phyloP scores from a whole-genome alignment of 2,329 filamentous ascomycete species.

The Septoria petroselini region DNA sequence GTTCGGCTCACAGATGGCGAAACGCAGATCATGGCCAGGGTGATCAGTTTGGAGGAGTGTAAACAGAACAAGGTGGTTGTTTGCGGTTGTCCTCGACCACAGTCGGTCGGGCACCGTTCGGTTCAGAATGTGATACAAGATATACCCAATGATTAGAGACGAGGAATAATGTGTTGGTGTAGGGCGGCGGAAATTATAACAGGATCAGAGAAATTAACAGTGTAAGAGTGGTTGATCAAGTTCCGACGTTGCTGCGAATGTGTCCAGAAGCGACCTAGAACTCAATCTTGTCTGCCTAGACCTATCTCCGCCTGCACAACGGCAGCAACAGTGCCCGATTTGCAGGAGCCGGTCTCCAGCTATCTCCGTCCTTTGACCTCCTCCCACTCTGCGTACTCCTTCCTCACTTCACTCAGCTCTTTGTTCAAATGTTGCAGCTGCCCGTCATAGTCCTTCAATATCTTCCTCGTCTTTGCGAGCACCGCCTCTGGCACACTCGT shows the following conservation, averaged over 20 bases:
- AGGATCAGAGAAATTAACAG: not conserved
- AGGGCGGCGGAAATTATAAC: too few species aligned
- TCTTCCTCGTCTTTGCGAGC: conserved; percentile 71
- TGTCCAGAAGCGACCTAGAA: not conserved
- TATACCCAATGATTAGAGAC: not conserved
- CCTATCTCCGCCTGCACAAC: not conserved
- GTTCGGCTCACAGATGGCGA: conserved; percentile 20
- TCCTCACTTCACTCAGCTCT: conserved; percentile 57
- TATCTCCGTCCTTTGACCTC: conserved; percentile 24
- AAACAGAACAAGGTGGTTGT: not conserved
- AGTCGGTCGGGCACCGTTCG: not conserved
- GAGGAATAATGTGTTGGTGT: too few species aligned
- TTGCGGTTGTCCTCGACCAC: not conserved
- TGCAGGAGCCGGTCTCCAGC: too few species aligned
- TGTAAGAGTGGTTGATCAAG: too few species aligned
- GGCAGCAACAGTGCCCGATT: too few species aligned
- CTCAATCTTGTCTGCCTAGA: not conserved
- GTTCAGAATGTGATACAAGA: not conserved
- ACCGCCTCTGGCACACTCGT: conserved; percentile 65
- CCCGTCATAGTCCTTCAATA: conserved; percentile 77
- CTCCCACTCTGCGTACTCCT: conserved; percentile 59
- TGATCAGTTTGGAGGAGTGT: conserved; percentile 29
- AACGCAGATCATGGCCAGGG: conserved; percentile 30
- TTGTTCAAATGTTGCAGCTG: conserved; percentile 72
- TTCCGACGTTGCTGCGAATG: too few species aligned